A percentile compares a stretch with the other conserved stretches of the same genome.
Conservation (phyloP, 768 basidiomycete genomes). For the Tremella yokohamensis region DNA sequence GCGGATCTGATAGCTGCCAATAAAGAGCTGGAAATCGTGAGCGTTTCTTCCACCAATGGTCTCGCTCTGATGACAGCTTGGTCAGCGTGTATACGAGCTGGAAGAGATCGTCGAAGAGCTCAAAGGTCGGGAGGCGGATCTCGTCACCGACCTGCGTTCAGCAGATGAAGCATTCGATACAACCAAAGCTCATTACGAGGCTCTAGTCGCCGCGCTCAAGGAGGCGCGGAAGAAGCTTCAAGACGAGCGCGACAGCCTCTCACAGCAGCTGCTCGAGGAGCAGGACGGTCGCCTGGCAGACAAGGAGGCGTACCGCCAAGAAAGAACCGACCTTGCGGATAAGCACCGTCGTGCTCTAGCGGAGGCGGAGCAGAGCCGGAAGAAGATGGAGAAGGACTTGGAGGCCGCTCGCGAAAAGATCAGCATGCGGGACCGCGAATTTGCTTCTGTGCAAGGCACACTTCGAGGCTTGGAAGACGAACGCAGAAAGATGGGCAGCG, state of each 20-base stretch:
- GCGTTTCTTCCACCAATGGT: constrained; percentile 6
- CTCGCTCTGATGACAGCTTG: constrained; percentile 47
- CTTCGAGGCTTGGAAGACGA: constrained; percentile 71
- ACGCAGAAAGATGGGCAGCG: constrained; percentile 75
- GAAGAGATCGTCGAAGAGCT: constrained; percentile 76
- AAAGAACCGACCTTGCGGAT: constrained; percentile 24
- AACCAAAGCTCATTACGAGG: constrained; percentile 62
- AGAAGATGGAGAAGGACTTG: constrained; percentile 39
- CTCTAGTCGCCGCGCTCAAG: constrained; percentile 72
- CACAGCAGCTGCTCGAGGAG: constrained; percentile 9
- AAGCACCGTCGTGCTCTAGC: constrained; percentile 18
- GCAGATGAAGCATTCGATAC: constrained; percentile 57
- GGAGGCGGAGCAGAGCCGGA: constrained; percentile 36
- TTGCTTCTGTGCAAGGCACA: constrained; percentile 67
- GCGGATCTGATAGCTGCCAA: constrained; percentile 69
- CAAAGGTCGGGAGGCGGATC: constrained; percentile 46
- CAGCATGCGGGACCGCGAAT: constrained; percentile 68
- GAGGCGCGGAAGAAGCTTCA: constrained; percentile 58
- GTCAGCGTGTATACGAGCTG: constrained; percentile 71
- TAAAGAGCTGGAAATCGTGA: constrained; percentile 70
- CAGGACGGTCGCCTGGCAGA: constrained; percentile 21
- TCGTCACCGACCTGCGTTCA: constrained; percentile 58
- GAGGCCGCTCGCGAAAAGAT: constrained; percentile 55
- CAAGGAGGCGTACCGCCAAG: constrained; percentile 14
- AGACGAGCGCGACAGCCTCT: constrained; percentile 25